These are phyloP conservation scores for Alternaria novae-zelandiae DNA, from an alignment of 2,329 filamentous ascomycete genomes.

Conservation along the genomic window DNA sequence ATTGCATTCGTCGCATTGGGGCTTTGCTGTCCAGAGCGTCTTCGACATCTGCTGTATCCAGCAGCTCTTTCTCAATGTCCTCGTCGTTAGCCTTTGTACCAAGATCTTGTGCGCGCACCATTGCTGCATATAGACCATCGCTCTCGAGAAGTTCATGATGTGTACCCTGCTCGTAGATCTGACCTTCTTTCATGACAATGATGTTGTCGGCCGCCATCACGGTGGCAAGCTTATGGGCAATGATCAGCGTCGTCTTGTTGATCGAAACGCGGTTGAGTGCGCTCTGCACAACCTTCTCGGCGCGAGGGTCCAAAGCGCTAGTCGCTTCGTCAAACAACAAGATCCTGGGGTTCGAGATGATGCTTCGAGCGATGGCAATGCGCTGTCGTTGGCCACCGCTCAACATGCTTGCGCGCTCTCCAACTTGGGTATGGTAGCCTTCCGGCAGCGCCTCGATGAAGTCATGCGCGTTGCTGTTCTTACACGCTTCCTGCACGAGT, in stretches of 20 bases:
- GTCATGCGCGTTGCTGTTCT: neutral
- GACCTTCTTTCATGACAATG: slow-evolving; percentile 72
- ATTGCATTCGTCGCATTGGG: slow-evolving; percentile 7
- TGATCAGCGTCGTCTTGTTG: slow-evolving; percentile 89
- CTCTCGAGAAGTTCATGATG: slow-evolving; percentile 45
- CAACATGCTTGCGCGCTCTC: neutral
- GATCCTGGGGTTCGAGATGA: slow-evolving; percentile 89
- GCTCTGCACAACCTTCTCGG: slow-evolving; percentile 90
- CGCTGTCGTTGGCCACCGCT: slow-evolving; percentile 91
- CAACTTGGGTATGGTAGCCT: neutral
- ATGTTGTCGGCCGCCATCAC: slow-evolving; percentile 63
- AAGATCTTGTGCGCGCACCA: slow-evolving; percentile 18
- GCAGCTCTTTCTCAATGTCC: neutral
- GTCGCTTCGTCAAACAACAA: slow-evolving; percentile 94
- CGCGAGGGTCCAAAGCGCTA: slow-evolving; percentile 89
- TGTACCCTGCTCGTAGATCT: slow-evolving; percentile 70
- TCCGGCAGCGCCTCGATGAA: neutral
- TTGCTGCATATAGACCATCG: slow-evolving; percentile 10
- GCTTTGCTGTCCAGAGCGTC: slow-evolving; percentile 4
- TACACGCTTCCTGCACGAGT: neutral
- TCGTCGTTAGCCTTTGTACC: slow-evolving; percentile 27
- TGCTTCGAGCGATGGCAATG: slow-evolving; percentile 88
- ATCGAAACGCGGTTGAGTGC: slow-evolving; percentile 83
- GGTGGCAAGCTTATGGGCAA: slow-evolving; percentile 90
- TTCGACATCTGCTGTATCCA: neutral